A percentile compares a stretch with the other conserved stretches of the same genome.
Conservation (phyloP, 768 basidiomycete species). For the Clitopilus passeckerianus region DNA sequence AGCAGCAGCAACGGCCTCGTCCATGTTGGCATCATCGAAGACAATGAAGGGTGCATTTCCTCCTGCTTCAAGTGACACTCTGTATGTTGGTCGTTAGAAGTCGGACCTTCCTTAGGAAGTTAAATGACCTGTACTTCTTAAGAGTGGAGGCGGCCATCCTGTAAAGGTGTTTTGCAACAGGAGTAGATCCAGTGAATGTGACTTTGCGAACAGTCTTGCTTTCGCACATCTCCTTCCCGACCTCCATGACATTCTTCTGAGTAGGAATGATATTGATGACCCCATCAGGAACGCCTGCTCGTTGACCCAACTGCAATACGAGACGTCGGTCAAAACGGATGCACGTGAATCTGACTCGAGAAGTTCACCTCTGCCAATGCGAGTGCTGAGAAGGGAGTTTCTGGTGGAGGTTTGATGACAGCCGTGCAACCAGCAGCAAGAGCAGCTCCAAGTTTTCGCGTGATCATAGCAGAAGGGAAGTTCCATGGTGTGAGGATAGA, state of each 20-base stretch:
- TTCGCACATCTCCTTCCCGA: conserved; percentile 93
- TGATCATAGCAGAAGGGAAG: conserved; percentile 94
- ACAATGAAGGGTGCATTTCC: conserved; percentile 97
- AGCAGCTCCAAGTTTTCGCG: conserved; percentile 84
- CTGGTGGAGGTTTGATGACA: conserved; percentile 92
- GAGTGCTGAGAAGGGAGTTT: conserved; percentile 90
- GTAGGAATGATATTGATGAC: conserved; percentile 95
- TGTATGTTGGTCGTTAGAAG: conserved; percentile 11
- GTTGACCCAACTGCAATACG: conserved; percentile 58
- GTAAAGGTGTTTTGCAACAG: conserved; percentile 73
- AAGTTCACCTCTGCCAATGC: conserved; percentile 81
- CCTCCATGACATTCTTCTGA: conserved; percentile 75
- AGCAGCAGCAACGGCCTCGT: conserved; percentile 85
- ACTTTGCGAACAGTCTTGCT: conserved; percentile 84
- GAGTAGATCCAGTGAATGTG: conserved; percentile 86
- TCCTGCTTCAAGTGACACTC: conserved; percentile 79
- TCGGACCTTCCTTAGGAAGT: not conserved
- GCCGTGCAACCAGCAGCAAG: conserved; percentile 95
- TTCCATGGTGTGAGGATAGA: conserved; percentile 87
- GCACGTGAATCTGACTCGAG: not conserved
- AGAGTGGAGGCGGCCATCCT: conserved; percentile 69
- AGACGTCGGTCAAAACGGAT: not conserved
- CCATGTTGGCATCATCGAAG: conserved; percentile 93
- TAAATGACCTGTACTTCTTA: conserved; percentile 56
- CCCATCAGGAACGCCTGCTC: conserved; percentile 93